These are phyloP conservation scores for Vigna mungo DNA, from an alignment of 306 rosid species.

Conservation along the genomic window DNA sequence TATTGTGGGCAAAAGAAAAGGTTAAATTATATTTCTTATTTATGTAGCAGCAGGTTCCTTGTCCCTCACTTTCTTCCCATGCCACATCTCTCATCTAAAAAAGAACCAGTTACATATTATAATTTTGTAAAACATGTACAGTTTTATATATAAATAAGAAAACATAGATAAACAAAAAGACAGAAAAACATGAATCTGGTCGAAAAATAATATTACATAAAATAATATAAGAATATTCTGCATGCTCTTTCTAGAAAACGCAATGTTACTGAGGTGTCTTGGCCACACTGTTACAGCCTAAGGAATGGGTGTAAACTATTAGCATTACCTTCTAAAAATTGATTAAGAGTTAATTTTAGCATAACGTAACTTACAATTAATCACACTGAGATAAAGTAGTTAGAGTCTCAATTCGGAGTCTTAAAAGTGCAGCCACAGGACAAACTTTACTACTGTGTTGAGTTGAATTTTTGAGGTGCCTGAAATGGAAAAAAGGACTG, in stretches of 20 bases:
- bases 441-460: too few relatives aligned
- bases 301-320: background rate
- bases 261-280: background rate
- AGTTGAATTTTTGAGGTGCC: too few relatives aligned
- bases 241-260: background rate
- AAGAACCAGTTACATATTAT: background rate
- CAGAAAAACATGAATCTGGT: background rate
- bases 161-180: background rate
- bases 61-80: background rate
- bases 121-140: background rate
- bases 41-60: slow-evolving; percentile 1
- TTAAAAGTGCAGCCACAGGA: too few relatives aligned
- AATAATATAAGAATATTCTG: background rate
- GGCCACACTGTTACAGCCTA: background rate
- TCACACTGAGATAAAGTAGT: too few relatives aligned
- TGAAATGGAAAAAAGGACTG: too few relatives aligned
- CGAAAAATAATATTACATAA: background rate
- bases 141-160: background rate
- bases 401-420: too few relatives aligned
- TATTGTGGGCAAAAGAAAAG: slow-evolving; percentile 10
- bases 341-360: background rate
- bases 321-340: background rate
- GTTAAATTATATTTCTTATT: slow-evolving; percentile 24
- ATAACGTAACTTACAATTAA: too few relatives aligned
- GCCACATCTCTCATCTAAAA: background rate